A percentile compares a stretch with the other conserved stretches of the same genome.
Conservation (phyloP, 2,329 filamentous ascomycete genomes). For the Cladophialophora immunda region DNA sequence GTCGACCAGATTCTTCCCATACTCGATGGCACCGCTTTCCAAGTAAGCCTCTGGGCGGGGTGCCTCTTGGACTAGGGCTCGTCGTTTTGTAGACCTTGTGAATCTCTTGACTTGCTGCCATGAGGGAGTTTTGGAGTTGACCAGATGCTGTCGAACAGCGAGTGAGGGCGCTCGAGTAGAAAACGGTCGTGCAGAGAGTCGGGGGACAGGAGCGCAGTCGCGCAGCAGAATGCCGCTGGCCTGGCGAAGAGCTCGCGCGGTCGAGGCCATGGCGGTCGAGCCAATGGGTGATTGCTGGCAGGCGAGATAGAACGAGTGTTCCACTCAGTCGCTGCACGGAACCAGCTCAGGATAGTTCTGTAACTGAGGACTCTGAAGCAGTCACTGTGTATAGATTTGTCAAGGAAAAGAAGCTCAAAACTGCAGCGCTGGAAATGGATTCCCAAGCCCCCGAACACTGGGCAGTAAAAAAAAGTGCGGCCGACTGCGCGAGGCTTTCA, state of each 20-base stretch:
- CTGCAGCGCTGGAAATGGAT: not conserved
- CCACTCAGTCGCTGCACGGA: constrained; percentile 3
- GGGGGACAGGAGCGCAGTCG: constrained; percentile 33
- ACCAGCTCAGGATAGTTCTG: constrained; percentile 6
- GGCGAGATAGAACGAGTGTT: constrained; percentile 3
- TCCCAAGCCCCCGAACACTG: constrained; percentile 2
- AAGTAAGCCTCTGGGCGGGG: constrained; percentile 88
- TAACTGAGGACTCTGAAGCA: not conserved
- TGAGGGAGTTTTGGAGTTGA: constrained; percentile 48
- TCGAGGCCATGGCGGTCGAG: constrained; percentile 36
- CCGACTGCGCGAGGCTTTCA: constrained; percentile 8
- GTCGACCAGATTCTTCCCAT: constrained; percentile 77
- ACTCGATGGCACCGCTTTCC: constrained; percentile 85
- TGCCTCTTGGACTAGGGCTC: constrained; percentile 67
- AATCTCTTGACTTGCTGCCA: constrained; percentile 55
- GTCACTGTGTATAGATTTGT: not conserved
- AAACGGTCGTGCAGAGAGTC: constrained; percentile 32
- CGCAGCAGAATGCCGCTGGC: constrained; percentile 35
- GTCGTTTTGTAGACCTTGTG: constrained; percentile 50
- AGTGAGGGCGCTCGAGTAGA: constrained; percentile 25
- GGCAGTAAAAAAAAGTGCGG: constrained; percentile 22
- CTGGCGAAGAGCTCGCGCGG: constrained; percentile 38
- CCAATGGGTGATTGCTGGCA: constrained; percentile 5
- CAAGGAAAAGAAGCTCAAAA: not conserved
- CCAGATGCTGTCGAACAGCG: constrained; percentile 45